Base-by-base conservation (phyloP, 116 monocot species). In the Posidonia oceanica region DNA sequence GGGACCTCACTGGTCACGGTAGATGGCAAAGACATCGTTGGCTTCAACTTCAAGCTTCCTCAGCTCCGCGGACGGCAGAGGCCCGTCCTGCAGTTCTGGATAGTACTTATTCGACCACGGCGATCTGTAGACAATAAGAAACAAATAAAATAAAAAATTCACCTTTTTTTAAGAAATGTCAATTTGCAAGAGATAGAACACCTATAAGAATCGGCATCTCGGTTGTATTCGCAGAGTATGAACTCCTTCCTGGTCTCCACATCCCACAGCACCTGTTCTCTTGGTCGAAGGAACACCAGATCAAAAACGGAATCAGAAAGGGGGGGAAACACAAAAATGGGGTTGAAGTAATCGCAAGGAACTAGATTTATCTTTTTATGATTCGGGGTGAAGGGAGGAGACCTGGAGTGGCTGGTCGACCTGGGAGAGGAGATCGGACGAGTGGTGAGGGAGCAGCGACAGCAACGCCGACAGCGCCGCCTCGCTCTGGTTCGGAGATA, bases 151-250 rank as follows among this genome's bases (percentile, higher is more conserved):
- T 0, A 3, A 60, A 59, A 75, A 38, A 20, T 6, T 10, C 39
- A 1, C 39, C 4, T 3, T 41, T 42, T 41, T 37, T 10, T 2
- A 65, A 65, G 0, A 39, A 48, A 3, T 66, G 16, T 39, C 20
- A 42, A 42, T 17, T 4, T 14, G n/a, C 12, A 38, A 63, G 29
- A 7, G 22, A 62, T 21, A 39, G n/a, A 60, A 72, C 42, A 91
- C 97, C 97, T 80, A 74, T 97, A 89, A 54, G 97, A 97, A 79
- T 97, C 97, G 7, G 97, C 89, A 77, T 97, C 97, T 51, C 97
- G 79, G 64, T 97, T 97, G 74, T 97, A 97, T 65, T 97, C 92
- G 60, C 97, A 97, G 3, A 89, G 79, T 66, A 97, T 78, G 79
- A 89, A 97, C 76, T 97, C 92, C 78, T 92, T 97, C 64, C 70